These are phyloP conservation scores for Cordyceps cateniannulata DNA, from an alignment of 2,329 filamentous ascomycete genomes.

Conservation along the genomic window DNA sequence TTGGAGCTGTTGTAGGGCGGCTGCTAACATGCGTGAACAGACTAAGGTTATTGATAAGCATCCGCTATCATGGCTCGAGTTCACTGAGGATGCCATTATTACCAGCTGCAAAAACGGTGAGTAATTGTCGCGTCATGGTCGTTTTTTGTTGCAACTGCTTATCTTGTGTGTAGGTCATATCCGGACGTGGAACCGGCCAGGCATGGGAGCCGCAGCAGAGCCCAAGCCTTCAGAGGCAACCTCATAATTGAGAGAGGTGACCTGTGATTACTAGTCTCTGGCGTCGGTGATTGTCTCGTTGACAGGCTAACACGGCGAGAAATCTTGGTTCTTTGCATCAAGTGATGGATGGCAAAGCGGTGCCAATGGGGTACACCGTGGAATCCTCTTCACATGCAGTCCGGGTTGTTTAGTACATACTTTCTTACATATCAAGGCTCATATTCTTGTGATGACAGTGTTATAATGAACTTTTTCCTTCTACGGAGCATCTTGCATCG, in stretches of 20 bases:
- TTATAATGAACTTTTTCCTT: neutral
- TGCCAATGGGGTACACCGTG: neutral
- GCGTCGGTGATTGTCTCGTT: neutral
- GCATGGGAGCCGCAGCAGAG: conserved; percentile 10
- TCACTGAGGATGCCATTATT: conserved; percentile 87
- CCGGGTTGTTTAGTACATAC: neutral
- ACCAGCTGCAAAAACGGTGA: conserved; percentile 86
- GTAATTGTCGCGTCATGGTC: conserved; percentile 24
- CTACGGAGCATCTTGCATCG: neutral
- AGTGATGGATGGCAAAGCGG: neutral
- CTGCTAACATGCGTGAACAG: conserved; percentile 31
- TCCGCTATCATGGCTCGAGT: conserved; percentile 84
- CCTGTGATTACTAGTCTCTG: neutral
- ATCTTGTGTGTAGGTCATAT: conserved; percentile 50
- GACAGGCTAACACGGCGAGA: neutral
- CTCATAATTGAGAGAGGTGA: neutral
- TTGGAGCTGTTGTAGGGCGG: neutral
- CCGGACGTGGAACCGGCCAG: conserved; percentile 17
- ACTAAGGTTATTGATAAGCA: conserved; percentile 81
- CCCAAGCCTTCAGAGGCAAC: neutral
- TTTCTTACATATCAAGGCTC: neutral
- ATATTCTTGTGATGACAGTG: neutral
- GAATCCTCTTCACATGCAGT: neutral
- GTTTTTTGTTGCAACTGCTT: neutral
- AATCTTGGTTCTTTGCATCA: neutral